Base-by-base conservation (phyloP, 495 filamentous ascomycete species). In the Lasiosphaeris hirsuta region DNA sequence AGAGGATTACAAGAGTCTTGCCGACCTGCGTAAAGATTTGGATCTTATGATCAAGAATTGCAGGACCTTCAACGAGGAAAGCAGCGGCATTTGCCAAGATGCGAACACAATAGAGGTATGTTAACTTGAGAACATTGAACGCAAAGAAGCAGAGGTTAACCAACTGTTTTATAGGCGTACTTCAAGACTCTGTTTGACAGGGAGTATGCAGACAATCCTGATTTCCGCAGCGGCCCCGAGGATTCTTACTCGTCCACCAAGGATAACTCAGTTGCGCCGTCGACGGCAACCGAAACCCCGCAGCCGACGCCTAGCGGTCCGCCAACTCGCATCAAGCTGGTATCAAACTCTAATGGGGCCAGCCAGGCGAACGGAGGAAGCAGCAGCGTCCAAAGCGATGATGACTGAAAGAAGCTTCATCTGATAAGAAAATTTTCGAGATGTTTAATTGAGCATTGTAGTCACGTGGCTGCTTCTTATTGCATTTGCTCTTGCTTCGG, bases 1-100 rank as follows among this genome's bases (percentile, higher is more conserved):
- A 61, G 87, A 92, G 58, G 89, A 97, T 60, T 98, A 97, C 69
- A 84, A 84, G 60, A 87, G 79, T 65, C 71, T 96, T 54, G 84
- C 77, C 59, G 88, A 90, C 59, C 89, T 97, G 81, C 77, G 85
- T 36, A 82, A 82, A 33, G 94, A 98, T 66, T 84, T 98, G 56
- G 82, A 84, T 44, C 75, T 89, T 54, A 82, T 98, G 64, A 93
- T 92, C 69, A 83, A 81, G 63, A 98, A 98, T 75, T 96, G 93
- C 58, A 79, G 90, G 65, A 92, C 87, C 6, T 98, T 94, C 74
- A 98, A 98, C 71, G 94, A 98, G 72, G 94, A 97, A 66, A 87
- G 84, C 40, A 96, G 92, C 73, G 71, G 90, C 56, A 80, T 98
- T 45, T 97, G 90, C 76, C 83, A 88, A 64, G 95, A 98, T 79